These are phyloP conservation scores for Phialocephala subalpina DNA, from an alignment of 2,329 filamentous ascomycete species.

Conservation along the genomic window DNA sequence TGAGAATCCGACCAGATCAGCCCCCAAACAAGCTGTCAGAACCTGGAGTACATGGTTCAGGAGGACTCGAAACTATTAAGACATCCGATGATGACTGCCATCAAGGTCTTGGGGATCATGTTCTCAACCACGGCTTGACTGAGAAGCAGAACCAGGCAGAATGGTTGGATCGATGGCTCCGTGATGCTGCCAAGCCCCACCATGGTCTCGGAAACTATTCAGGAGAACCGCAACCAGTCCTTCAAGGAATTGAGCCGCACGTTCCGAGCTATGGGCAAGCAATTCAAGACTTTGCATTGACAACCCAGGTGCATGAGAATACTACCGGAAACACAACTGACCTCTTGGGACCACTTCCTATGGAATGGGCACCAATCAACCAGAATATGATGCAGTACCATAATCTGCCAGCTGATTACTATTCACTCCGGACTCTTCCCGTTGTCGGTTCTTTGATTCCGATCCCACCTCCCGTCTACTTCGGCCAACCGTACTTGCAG, in stretches of 20 bases:
- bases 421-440: neutral
- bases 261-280: neutral
- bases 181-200: neutral
- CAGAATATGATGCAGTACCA: neutral
- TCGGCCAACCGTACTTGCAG: neutral
- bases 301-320: neutral
- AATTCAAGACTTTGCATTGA: neutral
- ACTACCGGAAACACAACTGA: neutral
- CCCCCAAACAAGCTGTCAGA: neutral
- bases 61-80: neutral
- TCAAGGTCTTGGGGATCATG: neutral
- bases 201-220: neutral
- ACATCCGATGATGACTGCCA: neutral
- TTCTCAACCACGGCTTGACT: neutral
- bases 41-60: neutral
- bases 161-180: neutral
- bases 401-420: neutral
- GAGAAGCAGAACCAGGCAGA: neutral
- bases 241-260: neutral
- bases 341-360: neutral
- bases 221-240: neutral
- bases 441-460: neutral
- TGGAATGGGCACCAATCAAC: neutral
- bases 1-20: constrained; percentile 8
- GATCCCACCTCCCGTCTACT: neutral